Conservation (phyloP, 148 eudicot species). For the Oxyria digyna region DNA sequence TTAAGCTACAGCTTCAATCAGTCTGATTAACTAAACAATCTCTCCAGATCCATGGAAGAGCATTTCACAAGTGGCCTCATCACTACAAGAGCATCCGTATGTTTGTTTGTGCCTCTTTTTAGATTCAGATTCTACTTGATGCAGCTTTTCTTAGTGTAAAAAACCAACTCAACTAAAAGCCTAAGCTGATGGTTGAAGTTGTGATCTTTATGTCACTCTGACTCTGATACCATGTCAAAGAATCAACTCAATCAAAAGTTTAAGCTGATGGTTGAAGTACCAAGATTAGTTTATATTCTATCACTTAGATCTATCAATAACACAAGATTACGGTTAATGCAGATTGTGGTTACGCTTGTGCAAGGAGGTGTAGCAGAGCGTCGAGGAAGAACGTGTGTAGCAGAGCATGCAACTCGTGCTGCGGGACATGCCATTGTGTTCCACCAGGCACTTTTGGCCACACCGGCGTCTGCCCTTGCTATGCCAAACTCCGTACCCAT, state of each 20-base stretch:
- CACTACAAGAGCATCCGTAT: background rate
- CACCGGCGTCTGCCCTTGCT: conserved; percentile 49
- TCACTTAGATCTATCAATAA: too few relatives aligned
- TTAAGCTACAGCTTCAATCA: background rate
- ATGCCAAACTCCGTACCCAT: conserved; percentile 54
- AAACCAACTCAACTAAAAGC: too few relatives aligned
- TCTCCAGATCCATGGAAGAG: background rate
- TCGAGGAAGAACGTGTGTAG: conserved; percentile 50
- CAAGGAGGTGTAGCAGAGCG: conserved; percentile 45
- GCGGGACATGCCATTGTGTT: conserved; percentile 50
- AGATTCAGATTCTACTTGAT: too few relatives aligned
- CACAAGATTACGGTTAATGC: background rate
- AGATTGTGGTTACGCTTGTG: conserved; percentile 50
- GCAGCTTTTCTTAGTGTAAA: too few relatives aligned
- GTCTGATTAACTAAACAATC: background rate
- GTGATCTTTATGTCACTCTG: too few relatives aligned
- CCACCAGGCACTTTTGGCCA: conserved; percentile 68
- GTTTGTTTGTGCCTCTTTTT: too few relatives aligned
- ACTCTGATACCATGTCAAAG: too few relatives aligned
- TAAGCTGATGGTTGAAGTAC: too few relatives aligned
- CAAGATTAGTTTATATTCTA: too few relatives aligned
- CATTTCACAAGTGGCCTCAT: background rate
- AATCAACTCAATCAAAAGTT: too few relatives aligned
- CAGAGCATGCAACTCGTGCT: conserved; percentile 57
- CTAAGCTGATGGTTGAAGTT: too few relatives aligned